These are phyloP conservation scores for Eimeria tenella DNA, from an alignment of 169 alveolate genomes.

Conservation along the genomic window DNA sequence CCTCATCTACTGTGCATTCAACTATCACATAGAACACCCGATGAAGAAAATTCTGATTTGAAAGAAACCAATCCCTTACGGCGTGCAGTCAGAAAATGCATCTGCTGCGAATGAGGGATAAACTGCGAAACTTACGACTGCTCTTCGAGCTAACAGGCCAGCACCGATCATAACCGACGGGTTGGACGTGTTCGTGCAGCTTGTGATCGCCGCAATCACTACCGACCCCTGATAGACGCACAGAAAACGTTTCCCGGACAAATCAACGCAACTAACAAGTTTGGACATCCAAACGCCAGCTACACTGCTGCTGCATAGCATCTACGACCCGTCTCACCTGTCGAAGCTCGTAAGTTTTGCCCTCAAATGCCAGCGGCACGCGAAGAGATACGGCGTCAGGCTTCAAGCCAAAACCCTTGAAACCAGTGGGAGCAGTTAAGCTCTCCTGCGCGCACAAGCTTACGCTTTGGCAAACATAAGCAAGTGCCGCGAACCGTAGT, in stretches of 20 bases:
- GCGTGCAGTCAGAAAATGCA: too few relatives aligned
- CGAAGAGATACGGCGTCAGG: conserved; percentile 35
- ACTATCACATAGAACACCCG: too few relatives aligned
- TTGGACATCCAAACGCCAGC: background rate
- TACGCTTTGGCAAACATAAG: background rate
- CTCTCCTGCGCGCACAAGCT: conserved; percentile 70
- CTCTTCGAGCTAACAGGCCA: conserved; percentile 96
- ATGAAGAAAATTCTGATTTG: too few relatives aligned
- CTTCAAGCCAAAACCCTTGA: conserved; percentile 91
- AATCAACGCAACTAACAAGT: conserved; percentile 1
- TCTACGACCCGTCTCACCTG: conserved; percentile 4
- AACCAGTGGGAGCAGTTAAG: conserved; percentile 87
- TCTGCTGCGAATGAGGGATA: background rate
- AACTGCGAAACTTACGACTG: conserved; percentile 88
- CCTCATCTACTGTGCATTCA: too few relatives aligned
- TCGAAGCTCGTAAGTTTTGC: conserved; percentile 74
- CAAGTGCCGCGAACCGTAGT: background rate
- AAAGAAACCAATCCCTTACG: too few relatives aligned
- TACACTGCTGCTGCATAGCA: background rate
- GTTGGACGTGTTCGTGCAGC: conserved; percentile 98
- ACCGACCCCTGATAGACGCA: conserved; percentile 92
- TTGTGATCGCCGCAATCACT: conserved; percentile 97
- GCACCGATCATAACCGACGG: conserved; percentile 98
- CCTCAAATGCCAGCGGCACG: conserved; percentile 38
- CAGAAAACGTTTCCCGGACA: conserved; percentile 86